Evolutionary conservation across 495 filamentous ascomycete species (phyloP), one percentile per base, ranked within the genome.

Genomic region (Choiromyces venosus): DNA sequence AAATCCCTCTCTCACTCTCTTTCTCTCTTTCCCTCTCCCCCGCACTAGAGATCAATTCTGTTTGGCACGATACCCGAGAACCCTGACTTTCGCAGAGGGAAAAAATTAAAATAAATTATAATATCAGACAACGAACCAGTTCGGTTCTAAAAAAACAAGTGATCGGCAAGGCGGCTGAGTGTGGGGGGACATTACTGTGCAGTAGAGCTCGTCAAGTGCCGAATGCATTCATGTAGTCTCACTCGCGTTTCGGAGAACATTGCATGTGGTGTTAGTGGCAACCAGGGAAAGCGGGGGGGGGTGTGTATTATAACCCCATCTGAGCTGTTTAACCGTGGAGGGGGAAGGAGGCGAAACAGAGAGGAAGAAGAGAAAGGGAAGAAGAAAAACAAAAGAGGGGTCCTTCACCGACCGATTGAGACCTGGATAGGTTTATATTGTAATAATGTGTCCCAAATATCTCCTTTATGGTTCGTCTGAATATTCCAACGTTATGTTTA

Each of bases 1-100:
- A 61, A 61, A 61, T 61, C 52, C 52, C 52, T 61, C 52, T 56
- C 46, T 52, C 42, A 4, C n/a, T n/a, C n/a, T n/a, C n/a, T n/a
- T n/a, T n/a, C n/a, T n/a, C n/a, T n/a, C n/a, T n/a, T n/a, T n/a
- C n/a, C n/a, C n/a, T n/a, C n/a, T 21, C 21, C 52, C 25, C 52
- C 52, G 52, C 52, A 33, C 25, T 29, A 33, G n/a, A 16, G 25
- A 33, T 33, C 52, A 0, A 61, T 61, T 29, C 52, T 61, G 52
- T 61, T 61, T 61, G 52, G 52, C 52, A 33, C 52, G 25, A 33
- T 61, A 33, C 10, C 52, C 52, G 52, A 61, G 52, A 61, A 33
- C 25, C 25, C 52, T 14, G 10, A 14, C 33, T 33, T 33, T 33
- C 52, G 25, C 12, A 4, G 52, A 10, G 25, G 52, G 6, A 56